Conservation (phyloP, 768 basidiomycete genomes). For the Tylopilus plumbeoviolaceoides region DNA sequence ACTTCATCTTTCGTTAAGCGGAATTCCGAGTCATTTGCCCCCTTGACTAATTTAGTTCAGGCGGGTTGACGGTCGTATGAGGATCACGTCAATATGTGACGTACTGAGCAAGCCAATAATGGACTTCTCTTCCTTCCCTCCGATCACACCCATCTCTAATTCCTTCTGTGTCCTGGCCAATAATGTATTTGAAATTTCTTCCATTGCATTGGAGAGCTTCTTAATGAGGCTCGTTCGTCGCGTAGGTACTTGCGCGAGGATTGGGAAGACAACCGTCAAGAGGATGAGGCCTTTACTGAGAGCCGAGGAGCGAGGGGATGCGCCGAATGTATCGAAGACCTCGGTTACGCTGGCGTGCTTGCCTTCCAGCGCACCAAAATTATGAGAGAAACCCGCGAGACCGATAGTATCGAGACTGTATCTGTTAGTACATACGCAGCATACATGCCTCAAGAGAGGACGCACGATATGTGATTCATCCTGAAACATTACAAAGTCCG, state of each 20-base stretch:
- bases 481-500: background rate
- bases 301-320: constrained; percentile 17
- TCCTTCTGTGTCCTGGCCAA: constrained; percentile 35
- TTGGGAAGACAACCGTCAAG: constrained; percentile 35
- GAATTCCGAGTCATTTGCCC: constrained; percentile 25
- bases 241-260: constrained; percentile 36
- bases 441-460: background rate
- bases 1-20: constrained; percentile 28
- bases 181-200: constrained; percentile 37
- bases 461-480: constrained; percentile 37
- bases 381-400: constrained; percentile 55
- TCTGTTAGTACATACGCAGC: background rate
- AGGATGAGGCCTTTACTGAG: constrained; percentile 33
- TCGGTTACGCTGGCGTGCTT: constrained; percentile 39
- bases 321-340: constrained; percentile 36
- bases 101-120: constrained; percentile 22
- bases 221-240: constrained; percentile 26
- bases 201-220: constrained; percentile 34
- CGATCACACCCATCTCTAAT: constrained; percentile 22
- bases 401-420: constrained; percentile 53
- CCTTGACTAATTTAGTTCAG: constrained; percentile 31
- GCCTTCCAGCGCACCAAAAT: constrained; percentile 52
- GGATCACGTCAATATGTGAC: background rate
- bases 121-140: constrained; percentile 23
- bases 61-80: no score